Conservation (phyloP, 768 basidiomycete genomes). For the Boletus reticulatus region DNA sequence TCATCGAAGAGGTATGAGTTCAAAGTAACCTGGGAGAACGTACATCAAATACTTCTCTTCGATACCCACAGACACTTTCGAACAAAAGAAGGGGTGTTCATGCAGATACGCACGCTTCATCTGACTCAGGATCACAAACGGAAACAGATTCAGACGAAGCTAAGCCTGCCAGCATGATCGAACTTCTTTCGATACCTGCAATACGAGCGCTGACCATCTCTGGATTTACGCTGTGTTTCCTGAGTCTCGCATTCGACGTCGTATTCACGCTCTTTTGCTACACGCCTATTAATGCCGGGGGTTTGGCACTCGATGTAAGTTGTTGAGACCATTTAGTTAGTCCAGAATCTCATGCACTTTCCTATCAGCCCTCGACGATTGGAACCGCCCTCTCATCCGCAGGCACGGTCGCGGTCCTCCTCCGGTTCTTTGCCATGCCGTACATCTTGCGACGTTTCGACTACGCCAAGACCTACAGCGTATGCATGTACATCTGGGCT, state of each 20-base stretch:
- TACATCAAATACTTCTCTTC: not conserved
- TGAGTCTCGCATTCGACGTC: slow-evolving; percentile 57
- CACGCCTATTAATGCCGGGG: slow-evolving; percentile 52
- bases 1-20: slow-evolving; percentile 20
- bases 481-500: slow-evolving; percentile 54
- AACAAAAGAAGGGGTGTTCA: not conserved
- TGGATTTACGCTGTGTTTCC: slow-evolving; percentile 48
- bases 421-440: slow-evolving; percentile 54
- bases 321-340: not conserved
- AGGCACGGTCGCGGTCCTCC: slow-evolving; percentile 44
- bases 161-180: slow-evolving; percentile 27
- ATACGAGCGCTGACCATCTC: slow-evolving; percentile 52
- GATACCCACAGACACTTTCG: not conserved
- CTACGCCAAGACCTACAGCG: slow-evolving; percentile 47
- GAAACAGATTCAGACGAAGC: not conserved
- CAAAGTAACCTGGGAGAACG: not conserved
- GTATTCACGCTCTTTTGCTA: slow-evolving; percentile 69
- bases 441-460: slow-evolving; percentile 48
- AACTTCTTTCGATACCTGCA: slow-evolving; percentile 47
- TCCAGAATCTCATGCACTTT: too few species aligned
- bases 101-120: not conserved
- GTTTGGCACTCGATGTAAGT: slow-evolving; percentile 51
- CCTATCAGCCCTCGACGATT: slow-evolving; percentile 47
- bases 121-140: not conserved
- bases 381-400: slow-evolving; percentile 54